Conservation (phyloP, 2,329 filamentous ascomycete species). For the Diaporthe helianthi region DNA sequence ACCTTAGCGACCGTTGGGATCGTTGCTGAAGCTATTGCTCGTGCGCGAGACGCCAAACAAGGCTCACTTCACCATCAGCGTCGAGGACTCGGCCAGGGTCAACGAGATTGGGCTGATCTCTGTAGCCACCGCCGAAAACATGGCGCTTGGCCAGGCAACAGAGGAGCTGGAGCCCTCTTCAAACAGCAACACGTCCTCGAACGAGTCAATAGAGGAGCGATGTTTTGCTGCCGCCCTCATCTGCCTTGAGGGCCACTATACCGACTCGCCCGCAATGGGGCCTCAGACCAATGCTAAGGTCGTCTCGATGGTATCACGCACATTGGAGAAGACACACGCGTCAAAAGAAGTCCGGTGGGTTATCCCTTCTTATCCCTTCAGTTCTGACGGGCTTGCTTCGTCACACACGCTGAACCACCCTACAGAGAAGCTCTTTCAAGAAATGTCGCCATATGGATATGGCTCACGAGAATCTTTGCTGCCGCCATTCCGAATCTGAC, state of each 20-base stretch:
- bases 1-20: not conserved
- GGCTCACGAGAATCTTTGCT: conserved; percentile 67
- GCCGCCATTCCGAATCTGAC: conserved; percentile 67
- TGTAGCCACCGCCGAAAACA: conserved; percentile 25
- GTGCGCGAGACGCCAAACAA: not conserved
- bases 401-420: not conserved
- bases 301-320: conserved; percentile 64
- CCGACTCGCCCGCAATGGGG: conserved; percentile 63
- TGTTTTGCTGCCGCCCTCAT: conserved; percentile 67
- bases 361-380: not conserved
- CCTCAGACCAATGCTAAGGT: conserved; percentile 61
- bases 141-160: conserved; percentile 37
- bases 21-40: not conserved
- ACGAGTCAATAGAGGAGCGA: conserved; percentile 67
- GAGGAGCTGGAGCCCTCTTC: conserved; percentile 36
- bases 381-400: no score
- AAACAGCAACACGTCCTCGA: conserved; percentile 33
- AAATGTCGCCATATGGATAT: conserved; percentile 72
- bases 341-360: conserved; percentile 65
- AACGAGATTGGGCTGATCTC: not conserved
- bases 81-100: not conserved
- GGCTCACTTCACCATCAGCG: not conserved
- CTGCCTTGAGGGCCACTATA: conserved; percentile 68
- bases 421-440: conserved; percentile 64
- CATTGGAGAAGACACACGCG: conserved; percentile 69